These are phyloP conservation scores for Clavariopsis aquatica DNA, from an alignment of 495 filamentous ascomycete species.

Conservation along the genomic window DNA sequence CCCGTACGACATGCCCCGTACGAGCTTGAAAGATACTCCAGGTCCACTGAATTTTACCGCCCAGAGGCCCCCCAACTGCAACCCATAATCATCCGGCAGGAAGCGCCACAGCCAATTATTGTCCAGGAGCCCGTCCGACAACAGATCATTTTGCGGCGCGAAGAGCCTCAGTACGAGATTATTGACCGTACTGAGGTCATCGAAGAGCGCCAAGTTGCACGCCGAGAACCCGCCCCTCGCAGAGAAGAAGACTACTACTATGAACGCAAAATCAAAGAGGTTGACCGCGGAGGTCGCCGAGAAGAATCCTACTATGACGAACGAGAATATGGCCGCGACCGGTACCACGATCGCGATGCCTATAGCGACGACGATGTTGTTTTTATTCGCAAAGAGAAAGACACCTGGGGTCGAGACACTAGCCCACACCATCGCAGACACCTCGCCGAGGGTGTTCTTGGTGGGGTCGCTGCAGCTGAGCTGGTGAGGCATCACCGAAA, in stretches of 20 bases:
- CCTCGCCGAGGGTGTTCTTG: constrained; percentile 81
- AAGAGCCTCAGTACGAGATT: constrained; percentile 68
- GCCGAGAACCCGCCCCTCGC: constrained; percentile 39
- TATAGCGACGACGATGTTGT: constrained; percentile 68
- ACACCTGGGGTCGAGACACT: constrained; percentile 52
- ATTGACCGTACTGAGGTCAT: constrained; percentile 63
- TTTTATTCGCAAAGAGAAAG: constrained; percentile 54
- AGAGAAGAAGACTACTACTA: constrained; percentile 67
- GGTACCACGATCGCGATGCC: constrained; percentile 45
- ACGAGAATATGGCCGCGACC: constrained; percentile 56
- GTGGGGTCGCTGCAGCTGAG: constrained; percentile 74
- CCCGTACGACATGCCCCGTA: constrained; percentile 35
- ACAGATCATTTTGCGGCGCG: constrained; percentile 60
- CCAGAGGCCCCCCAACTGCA: constrained; percentile 56
- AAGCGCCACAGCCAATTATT: constrained; percentile 66
- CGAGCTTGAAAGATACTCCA: constrained; percentile 63
- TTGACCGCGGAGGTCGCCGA: constrained; percentile 40
- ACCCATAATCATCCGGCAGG: constrained; percentile 69
- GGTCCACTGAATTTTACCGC: constrained; percentile 66
- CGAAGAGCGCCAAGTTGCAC: constrained; percentile 51
- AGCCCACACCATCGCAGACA: constrained; percentile 72
- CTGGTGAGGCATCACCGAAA: constrained; percentile 69
- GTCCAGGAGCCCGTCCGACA: constrained; percentile 67
- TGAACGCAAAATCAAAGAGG: constrained; percentile 59
- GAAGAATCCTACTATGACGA: constrained; percentile 53